Conservation (phyloP, 352 stramenopile genomes). For the Globisporangium polare region DNA sequence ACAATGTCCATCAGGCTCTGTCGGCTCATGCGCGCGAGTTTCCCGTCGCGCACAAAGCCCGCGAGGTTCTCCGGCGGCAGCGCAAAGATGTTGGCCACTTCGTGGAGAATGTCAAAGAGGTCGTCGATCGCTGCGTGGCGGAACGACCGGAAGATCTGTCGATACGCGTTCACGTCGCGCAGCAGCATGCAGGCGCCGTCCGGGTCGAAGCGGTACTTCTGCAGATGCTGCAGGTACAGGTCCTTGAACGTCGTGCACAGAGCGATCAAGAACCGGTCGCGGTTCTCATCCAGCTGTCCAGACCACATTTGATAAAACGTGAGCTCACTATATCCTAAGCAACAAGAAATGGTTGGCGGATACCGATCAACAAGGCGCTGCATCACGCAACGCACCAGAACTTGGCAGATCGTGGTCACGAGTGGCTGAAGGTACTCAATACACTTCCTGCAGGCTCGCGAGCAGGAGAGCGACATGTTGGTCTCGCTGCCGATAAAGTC, state of each 20-base stretch:
- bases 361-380: background rate
- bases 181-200: conserved; percentile 81
- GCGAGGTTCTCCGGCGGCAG: conserved; percentile 71
- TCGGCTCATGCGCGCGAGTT: conserved; percentile 57
- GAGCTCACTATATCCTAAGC: background rate
- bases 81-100: conserved; percentile 81
- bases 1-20: conserved; percentile 59
- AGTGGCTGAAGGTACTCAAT: conserved; percentile 72
- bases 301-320: background rate
- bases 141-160: conserved; percentile 55
- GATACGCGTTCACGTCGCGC: conserved; percentile 72
- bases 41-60: conserved; percentile 72
- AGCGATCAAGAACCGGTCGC: conserved; percentile 52
- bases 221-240: conserved; percentile 66
- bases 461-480: conserved; percentile 72
- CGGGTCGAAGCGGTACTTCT: conserved; percentile 76
- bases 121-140: conserved; percentile 47
- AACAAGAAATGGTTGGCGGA: too few relatives aligned
- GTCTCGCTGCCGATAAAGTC: conserved; percentile 75
- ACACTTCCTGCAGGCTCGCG: conserved; percentile 61
- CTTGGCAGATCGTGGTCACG: conserved; percentile 37
- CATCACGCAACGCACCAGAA: conserved; percentile 37
- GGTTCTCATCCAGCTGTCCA: conserved; percentile 54
- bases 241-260: conserved; percentile 65
- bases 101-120: conserved; percentile 73